phyloP scores from a whole-genome alignment of 129 eudicot species.

The Flaveria robusta region DNA sequence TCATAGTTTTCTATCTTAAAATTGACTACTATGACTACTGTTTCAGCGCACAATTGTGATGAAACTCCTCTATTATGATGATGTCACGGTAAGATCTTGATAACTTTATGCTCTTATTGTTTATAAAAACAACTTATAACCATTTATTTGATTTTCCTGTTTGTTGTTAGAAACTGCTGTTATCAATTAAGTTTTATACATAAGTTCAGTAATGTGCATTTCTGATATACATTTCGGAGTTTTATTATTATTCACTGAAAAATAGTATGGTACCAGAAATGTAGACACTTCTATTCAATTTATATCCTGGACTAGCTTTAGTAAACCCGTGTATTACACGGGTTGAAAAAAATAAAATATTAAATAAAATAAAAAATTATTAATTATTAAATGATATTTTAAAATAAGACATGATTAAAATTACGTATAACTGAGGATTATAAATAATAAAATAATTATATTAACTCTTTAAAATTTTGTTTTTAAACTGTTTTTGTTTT shows the following conservation, averaged over 20 bases:
- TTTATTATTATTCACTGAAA: not conserved
- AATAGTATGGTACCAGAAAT: constrained; percentile 1
- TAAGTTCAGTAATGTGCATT: not conserved
- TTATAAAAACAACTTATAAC: constrained; percentile 12
- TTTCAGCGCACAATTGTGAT: constrained; percentile 97
- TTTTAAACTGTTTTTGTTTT: too few species aligned
- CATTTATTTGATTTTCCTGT: constrained; percentile 18
- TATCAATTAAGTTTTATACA: not conserved
- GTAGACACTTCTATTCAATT: constrained; percentile 9
- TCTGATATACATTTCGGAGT: constrained; percentile 5
- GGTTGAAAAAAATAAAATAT: too few species aligned
- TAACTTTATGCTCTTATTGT: constrained; percentile 23
- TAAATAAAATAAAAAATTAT: too few species aligned
- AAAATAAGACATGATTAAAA: too few species aligned
- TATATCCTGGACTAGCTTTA: too few species aligned
- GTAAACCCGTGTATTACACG: too few species aligned
- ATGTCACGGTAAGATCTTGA: constrained; percentile 80
- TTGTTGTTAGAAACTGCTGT: constrained; percentile 22
- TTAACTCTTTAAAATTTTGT: too few species aligned
- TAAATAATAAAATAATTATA: too few species aligned
- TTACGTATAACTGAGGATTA: too few species aligned
- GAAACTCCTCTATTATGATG: constrained; percentile 91
- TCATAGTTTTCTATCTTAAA: not conserved
- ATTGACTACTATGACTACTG: constrained; percentile 11
- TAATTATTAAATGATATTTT: too few species aligned